These are phyloP conservation scores for Raffaelea deltoideospora DNA, from an alignment of 2,329 filamentous ascomycete genomes.

Conservation along the genomic window DNA sequence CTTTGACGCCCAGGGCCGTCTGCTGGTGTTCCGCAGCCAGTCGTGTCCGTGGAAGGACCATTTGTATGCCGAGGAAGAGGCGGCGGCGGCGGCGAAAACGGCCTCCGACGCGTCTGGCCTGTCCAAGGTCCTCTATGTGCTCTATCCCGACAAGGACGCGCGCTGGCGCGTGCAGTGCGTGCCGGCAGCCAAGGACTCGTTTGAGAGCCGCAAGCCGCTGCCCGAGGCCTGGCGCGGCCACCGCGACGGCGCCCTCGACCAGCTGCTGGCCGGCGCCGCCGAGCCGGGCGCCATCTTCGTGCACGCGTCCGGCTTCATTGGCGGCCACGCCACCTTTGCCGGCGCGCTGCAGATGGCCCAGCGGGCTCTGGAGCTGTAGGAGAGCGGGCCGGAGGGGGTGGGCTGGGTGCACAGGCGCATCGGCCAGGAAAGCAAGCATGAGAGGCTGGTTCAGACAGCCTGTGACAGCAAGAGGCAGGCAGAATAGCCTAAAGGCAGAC, in stretches of 20 bases:
- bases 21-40: slow-evolving; percentile 64
- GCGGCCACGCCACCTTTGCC: slow-evolving; percentile 82
- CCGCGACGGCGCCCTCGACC: slow-evolving; percentile 70
- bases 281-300: slow-evolving; percentile 75
- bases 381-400: neutral
- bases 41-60: slow-evolving; percentile 94
- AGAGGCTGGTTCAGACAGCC: too few relatives aligned
- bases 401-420: too few relatives aligned
- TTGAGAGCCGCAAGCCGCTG: slow-evolving; percentile 80
- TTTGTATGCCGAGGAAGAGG: slow-evolving; percentile 66
- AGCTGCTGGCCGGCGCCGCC: slow-evolving; percentile 45
- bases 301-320: slow-evolving; percentile 90
- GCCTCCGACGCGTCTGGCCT: slow-evolving; percentile 43
- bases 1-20: slow-evolving; percentile 46
- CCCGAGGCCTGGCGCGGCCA: slow-evolving; percentile 87
- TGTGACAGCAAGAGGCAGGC: too few relatives aligned
- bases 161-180: slow-evolving; percentile 95
- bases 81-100: slow-evolving; percentile 25
- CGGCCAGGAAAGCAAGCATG: too few relatives aligned
- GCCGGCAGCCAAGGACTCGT: slow-evolving; percentile 70
- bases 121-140: slow-evolving; percentile 75
- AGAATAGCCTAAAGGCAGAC: too few relatives aligned
- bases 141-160: slow-evolving; percentile 56
- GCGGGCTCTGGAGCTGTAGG: slow-evolving; percentile 45
- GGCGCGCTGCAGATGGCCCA: slow-evolving; percentile 75